Conservation (phyloP, 805 yeast species). For the Kurtzmaniella fragi region DNA sequence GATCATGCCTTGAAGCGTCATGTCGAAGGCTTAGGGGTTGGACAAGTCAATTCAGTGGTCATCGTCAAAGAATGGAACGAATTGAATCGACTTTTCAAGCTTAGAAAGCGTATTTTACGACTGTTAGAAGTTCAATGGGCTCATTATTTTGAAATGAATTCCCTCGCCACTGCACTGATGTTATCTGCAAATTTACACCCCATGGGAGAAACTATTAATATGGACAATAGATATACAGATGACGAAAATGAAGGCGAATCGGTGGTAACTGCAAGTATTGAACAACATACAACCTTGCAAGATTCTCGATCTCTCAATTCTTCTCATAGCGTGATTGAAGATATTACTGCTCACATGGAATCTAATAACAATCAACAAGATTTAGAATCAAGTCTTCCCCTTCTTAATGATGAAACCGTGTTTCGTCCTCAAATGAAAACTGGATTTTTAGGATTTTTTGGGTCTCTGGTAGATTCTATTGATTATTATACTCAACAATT, state of each 20-base stretch:
- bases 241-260: slow-evolving; percentile 7
- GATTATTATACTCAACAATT: slow-evolving; percentile 68
- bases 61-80: slow-evolving; percentile 86
- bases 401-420: slow-evolving; percentile 19
- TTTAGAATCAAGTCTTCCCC: slow-evolving; percentile 8
- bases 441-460: slow-evolving; percentile 61
- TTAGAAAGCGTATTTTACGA: slow-evolving; percentile 49
- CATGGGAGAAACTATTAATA: slow-evolving; percentile 22
- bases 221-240: slow-evolving; percentile 12
- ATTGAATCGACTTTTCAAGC: slow-evolving; percentile 59
- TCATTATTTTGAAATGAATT: slow-evolving; percentile 45
- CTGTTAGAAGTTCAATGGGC: slow-evolving; percentile 72
- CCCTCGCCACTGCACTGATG: slow-evolving; percentile 21
- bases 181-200: slow-evolving; percentile 22
- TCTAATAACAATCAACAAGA: background rate
- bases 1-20: slow-evolving; percentile 67
- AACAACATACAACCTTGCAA: no score
- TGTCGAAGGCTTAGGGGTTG: slow-evolving; percentile 73
- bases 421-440: slow-evolving; percentile 58
- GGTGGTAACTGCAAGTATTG: no score
- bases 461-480: slow-evolving; percentile 75
- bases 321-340: background rate
- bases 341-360: slow-evolving; percentile 1
- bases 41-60: slow-evolving; percentile 69
- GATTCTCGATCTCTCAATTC: no score